These are phyloP conservation scores for Linaria vulgaris DNA, from an alignment of 257 asterid species.

Conservation along the genomic window DNA sequence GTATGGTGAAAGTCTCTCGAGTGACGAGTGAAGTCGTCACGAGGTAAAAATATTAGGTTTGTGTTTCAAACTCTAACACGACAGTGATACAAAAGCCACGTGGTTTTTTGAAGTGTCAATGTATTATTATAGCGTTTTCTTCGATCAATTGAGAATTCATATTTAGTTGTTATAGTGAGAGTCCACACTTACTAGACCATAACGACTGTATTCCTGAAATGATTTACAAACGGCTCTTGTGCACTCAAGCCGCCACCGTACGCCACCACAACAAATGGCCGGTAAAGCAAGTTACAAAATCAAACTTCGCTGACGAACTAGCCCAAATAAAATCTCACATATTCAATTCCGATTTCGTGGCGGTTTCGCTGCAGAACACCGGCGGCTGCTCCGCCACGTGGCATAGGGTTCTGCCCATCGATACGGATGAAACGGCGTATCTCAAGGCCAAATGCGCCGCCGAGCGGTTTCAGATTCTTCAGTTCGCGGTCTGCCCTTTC, in stretches of 20 bases:
- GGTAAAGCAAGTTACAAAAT: constrained; percentile 67
- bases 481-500: constrained; percentile 90
- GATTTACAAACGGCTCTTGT: constrained; percentile 51
- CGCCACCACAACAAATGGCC: constrained; percentile 38
- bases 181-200: too few species aligned
- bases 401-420: constrained; percentile 72
- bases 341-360: constrained; percentile 54
- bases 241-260: constrained; percentile 48
- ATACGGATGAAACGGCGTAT: constrained; percentile 68
- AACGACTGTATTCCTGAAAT: constrained; percentile 38
- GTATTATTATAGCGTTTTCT: too few species aligned
- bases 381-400: constrained; percentile 81
- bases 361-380: constrained; percentile 65
- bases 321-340: constrained; percentile 45
- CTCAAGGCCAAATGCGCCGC: constrained; percentile 68
- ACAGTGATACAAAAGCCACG: too few species aligned
- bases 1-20: too few species aligned
- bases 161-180: too few species aligned
- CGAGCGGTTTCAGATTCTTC: constrained; percentile 74
- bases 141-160: too few species aligned
- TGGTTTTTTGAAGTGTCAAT: too few species aligned
- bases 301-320: constrained; percentile 59
- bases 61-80: too few species aligned
- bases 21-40: too few species aligned
- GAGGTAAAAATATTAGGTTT: too few species aligned